These are phyloP conservation scores for Suillus variegatus DNA, from an alignment of 768 basidiomycete genomes.

Conservation along the genomic window DNA sequence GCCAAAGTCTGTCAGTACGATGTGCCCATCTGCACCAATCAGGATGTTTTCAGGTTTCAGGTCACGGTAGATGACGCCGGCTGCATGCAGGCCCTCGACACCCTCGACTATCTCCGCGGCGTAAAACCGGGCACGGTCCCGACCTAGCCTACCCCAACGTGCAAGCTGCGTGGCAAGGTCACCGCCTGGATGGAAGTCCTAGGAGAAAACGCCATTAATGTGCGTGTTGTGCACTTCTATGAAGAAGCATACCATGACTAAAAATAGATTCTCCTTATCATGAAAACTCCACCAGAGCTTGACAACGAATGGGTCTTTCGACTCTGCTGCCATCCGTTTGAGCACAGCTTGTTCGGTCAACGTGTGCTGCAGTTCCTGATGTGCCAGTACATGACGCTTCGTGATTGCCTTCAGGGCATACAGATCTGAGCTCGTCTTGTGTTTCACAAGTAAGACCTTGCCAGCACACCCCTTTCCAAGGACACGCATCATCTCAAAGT, in stretches of 20 bases:
- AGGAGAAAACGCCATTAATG: constrained; percentile 19
- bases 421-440: constrained; percentile 68
- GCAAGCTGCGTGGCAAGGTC: constrained; percentile 98
- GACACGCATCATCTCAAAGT: constrained; percentile 97
- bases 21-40: constrained; percentile 92
- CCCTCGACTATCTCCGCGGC: constrained; percentile 97
- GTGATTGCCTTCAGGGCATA: constrained; percentile 98
- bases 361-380: constrained; percentile 96
- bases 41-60: constrained; percentile 97
- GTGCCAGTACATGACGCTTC: constrained; percentile 94
- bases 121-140: constrained; percentile 95
- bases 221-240: constrained; percentile 7
- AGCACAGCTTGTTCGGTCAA: constrained; percentile 95
- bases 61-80: constrained; percentile 96
- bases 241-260: constrained; percentile 77
- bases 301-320: constrained; percentile 91
- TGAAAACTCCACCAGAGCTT: constrained; percentile 98
- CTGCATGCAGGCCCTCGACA: constrained; percentile 89
- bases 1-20: constrained; percentile 97
- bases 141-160: constrained; percentile 90
- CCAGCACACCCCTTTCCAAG: constrained; percentile 97
- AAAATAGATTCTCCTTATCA: constrained; percentile 94
- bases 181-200: constrained; percentile 96
- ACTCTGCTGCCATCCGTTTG: constrained; percentile 89
- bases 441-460: constrained; percentile 89